Base-by-base conservation (phyloP, 169 alveolate genomes). In the Nephromyces sp. region DNA sequence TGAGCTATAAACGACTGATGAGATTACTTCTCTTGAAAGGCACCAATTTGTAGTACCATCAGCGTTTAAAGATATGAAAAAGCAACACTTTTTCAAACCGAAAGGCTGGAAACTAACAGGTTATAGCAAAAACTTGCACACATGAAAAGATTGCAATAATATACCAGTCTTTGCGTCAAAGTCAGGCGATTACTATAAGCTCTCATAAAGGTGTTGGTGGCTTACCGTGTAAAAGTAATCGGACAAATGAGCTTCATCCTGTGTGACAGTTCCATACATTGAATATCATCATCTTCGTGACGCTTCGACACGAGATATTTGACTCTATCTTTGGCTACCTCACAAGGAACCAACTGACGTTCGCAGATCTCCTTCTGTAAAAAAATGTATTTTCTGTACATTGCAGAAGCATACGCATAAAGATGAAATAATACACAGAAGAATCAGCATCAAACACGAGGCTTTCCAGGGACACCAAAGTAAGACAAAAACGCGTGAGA, bases 181-280 rank as follows among this genome's bases (percentile, higher is more conserved):
- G 51, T 0, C 22, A 3, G 32, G 32, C 33, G 53, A 3, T 15
- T 43, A 52, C 1, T 31, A n/a, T n/a, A n/a, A n/a, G n/a, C n/a
- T n/a, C n/a, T n/a, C n/a, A n/a, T 27, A 3, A 57, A 22, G 3
- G 32, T 64, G 3, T 22, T 15, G 34, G 70, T 28, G 51, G 15
- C 62, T 22, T 53, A 77, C 83, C 83, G 74, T 52, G 83, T 86
- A 78, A 89, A 77, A 24, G 93, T 84, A 32, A 89, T 82, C 1
- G 94, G 94, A 66, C 94, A 89, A 35, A 53, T 62, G 30, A 89
- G 77, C 25, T 86, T 88, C 63, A 89, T 77, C 65, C 84, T 82
- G 66, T 87, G 74, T 34, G 81, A 84, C 34, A 70, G 64, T 34
- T 89, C 92, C 80, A 89, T 77, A 52, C 94, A 89, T 75, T 81